A percentile compares a stretch with the other conserved stretches of the same genome.
Conservation (phyloP, 2,329 filamentous ascomycete species). For the Aspergillus melleus region DNA sequence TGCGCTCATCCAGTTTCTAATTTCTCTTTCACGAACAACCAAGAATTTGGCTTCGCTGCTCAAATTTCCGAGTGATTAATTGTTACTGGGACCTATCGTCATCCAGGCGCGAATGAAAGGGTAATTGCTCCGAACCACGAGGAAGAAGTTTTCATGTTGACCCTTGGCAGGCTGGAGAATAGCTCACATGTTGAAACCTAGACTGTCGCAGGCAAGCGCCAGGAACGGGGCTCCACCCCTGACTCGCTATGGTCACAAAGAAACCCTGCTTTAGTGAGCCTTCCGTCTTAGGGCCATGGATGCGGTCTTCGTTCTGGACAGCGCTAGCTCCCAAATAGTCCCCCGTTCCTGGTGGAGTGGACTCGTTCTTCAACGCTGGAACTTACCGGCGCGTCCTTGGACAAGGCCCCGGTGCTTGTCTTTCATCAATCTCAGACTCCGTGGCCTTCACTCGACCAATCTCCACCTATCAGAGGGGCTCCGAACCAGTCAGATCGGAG, state of each 20-base stretch:
- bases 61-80: neutral
- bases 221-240: conserved; percentile 16
- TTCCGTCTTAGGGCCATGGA: conserved; percentile 3
- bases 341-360: conserved; percentile 12
- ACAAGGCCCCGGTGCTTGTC: conserved; percentile 13
- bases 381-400: conserved; percentile 9
- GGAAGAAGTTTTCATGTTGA: conserved; percentile 5
- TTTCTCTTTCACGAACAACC: neutral
- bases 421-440: conserved; percentile 33
- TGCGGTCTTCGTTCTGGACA: conserved; percentile 8
- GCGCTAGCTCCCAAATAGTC: conserved; percentile 16
- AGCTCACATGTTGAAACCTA: conserved; percentile 27
- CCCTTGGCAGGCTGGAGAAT: conserved; percentile 20
- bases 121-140: conserved; percentile 1
- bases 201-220: conserved; percentile 29
- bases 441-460: conserved; percentile 21
- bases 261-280: neutral
- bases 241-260: conserved; percentile 9
- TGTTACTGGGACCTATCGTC: neutral
- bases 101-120: neutral
- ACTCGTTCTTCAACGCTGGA: conserved; percentile 4
- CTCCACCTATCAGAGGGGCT: conserved; percentile 24
- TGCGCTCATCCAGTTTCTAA: neutral
- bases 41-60: neutral
- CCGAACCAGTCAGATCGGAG: conserved; percentile 10